Evolutionary conservation across 768 basidiomycete genomes (phyloP), one percentile per base, ranked within the genome.

Genomic region (Lactarius sp.): DNA sequence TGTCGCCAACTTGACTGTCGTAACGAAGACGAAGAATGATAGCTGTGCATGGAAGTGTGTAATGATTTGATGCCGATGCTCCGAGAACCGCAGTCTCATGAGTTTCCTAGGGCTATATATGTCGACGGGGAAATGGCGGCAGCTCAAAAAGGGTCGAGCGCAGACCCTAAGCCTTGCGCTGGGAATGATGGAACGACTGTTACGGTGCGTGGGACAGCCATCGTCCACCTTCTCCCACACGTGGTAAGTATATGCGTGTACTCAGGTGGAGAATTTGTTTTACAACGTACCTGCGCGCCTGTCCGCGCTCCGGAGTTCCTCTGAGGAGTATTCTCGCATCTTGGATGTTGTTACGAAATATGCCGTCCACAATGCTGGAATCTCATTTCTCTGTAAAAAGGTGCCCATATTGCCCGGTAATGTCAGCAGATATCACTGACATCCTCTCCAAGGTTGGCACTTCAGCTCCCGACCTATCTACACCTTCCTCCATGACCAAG

Each of bases 161-260:
- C 83, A 0, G 90, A 94, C 52, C 92, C 95, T 0, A 92, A 90
- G 69, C 88, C 96, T 14, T 89, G 87, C 66, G 96, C 97, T 18
- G 94, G 94, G 6, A 97, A 95, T 69, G 91, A 97, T 60, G 97
- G 97, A 3, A 98, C 97, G 0, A 87, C 85, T 2, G 87, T 98
- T 51, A 87, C 82, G 2, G 95, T 93, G 70, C 56, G 83, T 74
- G 37, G 16, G 20, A 14, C 8, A 44, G 2, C 22, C 12, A 61
- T 42, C 34, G 18, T 58, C 49, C 22, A 0, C 52, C 12, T 36
- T 22, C 33, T 31, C 49, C 42, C 9, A 37, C 14, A 33, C 34
- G 36, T 5, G 20, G 18, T 37, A 56, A 33, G 14, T 44, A 58
- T 52, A 16, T 9, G 42, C 27, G n/a, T 22, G 9, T 56, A 6